Conservation (phyloP, 495 filamentous ascomycete genomes). For the Xylaria palmicola region DNA sequence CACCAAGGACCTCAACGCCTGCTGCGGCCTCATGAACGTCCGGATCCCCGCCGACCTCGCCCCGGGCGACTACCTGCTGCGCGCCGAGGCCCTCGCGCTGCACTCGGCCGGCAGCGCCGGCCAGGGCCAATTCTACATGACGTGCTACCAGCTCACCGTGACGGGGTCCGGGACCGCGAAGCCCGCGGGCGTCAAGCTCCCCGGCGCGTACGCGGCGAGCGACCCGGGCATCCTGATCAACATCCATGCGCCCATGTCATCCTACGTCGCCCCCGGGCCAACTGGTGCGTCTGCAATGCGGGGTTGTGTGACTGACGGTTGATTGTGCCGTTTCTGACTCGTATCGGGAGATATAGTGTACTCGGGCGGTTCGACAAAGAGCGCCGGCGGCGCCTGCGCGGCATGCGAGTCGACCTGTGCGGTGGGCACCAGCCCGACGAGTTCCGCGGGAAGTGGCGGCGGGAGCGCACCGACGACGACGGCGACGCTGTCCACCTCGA, state of each 20-base stretch:
- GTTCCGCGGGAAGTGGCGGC: constrained; percentile 18
- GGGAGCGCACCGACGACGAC: constrained; percentile 9
- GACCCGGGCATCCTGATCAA: constrained; percentile 55
- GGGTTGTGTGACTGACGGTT: too few relatives aligned
- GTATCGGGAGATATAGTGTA: constrained; percentile 33
- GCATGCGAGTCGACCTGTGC: constrained; percentile 43
- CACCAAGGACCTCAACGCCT: constrained; percentile 51
- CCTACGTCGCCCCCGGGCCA: constrained; percentile 42
- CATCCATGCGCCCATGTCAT: constrained; percentile 38
- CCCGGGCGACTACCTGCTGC: constrained; percentile 53
- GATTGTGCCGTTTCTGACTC: too few relatives aligned
- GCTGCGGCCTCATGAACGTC: constrained; percentile 52
- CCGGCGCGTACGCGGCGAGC: constrained; percentile 47
- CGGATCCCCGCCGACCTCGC: constrained; percentile 48
- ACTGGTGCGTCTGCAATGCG: constrained; percentile 2
- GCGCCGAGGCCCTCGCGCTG: constrained; percentile 53
- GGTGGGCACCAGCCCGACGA: constrained; percentile 30
- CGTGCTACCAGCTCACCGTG: constrained; percentile 50
- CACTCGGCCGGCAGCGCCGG: constrained; percentile 41
- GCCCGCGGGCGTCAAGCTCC: constrained; percentile 42
- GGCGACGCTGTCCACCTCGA: constrained; percentile 7
- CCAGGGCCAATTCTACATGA: constrained; percentile 52
- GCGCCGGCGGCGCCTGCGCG: constrained; percentile 33
- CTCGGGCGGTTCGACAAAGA: constrained; percentile 37
- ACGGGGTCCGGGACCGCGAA: constrained; percentile 31